Evolutionary conservation across 164 flowering plant species (phyloP).

Genomic region (Magnolia officinalis): DNA sequence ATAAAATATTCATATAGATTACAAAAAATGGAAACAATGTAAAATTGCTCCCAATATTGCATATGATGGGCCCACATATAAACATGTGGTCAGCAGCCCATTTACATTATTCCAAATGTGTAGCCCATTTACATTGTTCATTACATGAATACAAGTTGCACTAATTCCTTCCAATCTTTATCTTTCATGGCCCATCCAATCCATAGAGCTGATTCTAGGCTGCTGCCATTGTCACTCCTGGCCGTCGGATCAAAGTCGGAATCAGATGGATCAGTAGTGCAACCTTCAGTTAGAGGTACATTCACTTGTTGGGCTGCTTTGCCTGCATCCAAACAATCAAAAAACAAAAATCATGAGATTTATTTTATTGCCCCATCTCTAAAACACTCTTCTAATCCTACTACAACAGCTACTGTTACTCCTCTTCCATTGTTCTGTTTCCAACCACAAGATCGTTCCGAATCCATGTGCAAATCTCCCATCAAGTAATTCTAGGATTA

Average conservation of each 20-base stretch:
- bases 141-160: too few species aligned
- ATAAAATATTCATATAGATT: too few species aligned
- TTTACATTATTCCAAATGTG: too few species aligned
- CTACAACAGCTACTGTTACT: too few species aligned
- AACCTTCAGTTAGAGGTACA: conserved; percentile 46
- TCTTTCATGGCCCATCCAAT: neutral
- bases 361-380: too few species aligned
- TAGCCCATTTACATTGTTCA: too few species aligned
- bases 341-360: neutral
- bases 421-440: neutral
- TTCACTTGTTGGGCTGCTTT: conserved; percentile 52
- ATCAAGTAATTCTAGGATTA: conserved; percentile 12
- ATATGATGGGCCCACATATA: too few species aligned
- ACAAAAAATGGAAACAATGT: too few species aligned
- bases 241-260: conserved; percentile 46
- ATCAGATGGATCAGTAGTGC: conserved; percentile 38
- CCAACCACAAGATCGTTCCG: neutral
- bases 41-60: too few species aligned
- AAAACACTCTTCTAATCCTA: too few species aligned
- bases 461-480: conserved; percentile 18
- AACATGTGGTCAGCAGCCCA: too few species aligned
- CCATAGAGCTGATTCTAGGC: conserved; percentile 19
- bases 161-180: neutral
- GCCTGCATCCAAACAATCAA: conserved; percentile 30
- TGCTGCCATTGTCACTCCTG: conserved; percentile 48